Percentiles rank a stretch among this genome's conserved stretches.
phyloP scores from a whole-genome alignment of 2,329 filamentous ascomycete genomes.

The Cytospora chrysosperma region DNA sequence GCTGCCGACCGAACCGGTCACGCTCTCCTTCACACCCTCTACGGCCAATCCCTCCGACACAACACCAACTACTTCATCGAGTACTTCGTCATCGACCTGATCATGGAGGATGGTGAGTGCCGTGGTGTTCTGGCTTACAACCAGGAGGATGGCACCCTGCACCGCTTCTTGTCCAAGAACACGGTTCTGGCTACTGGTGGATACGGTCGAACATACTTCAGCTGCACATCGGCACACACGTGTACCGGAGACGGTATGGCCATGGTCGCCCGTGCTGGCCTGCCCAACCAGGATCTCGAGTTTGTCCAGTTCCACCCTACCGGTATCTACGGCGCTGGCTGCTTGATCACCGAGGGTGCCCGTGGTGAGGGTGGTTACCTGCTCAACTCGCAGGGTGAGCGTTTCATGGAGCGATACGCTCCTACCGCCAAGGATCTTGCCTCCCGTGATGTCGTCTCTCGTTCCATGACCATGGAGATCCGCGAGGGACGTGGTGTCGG shows the following conservation, averaged over 20 bases:
- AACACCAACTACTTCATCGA: constrained; percentile 99
- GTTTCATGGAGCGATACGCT: constrained; percentile 99
- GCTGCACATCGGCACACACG: constrained; percentile 95
- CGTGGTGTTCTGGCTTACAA: constrained; percentile 97
- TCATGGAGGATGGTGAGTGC: constrained; percentile 97
- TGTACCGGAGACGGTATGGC: constrained; percentile 99
- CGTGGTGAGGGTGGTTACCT: constrained; percentile 98
- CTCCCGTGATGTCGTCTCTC: constrained; percentile 91
- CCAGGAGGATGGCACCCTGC: constrained; percentile 96
- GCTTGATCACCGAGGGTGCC: constrained; percentile 95
- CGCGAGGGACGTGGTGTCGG: constrained; percentile 96
- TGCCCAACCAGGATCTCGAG: constrained; percentile 98
- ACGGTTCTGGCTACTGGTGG: constrained; percentile 96
- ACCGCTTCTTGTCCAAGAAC: constrained; percentile 95
- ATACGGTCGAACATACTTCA: constrained; percentile 98
- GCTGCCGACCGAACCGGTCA: constrained; percentile 96
- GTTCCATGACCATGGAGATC: constrained; percentile 98
- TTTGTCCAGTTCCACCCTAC: constrained; percentile 99
- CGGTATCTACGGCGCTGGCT: constrained; percentile 97
- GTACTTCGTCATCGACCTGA: constrained; percentile 93
- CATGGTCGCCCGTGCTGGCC: constrained; percentile 96
- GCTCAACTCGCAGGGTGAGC: constrained; percentile 95
- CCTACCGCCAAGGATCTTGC: constrained; percentile 98
- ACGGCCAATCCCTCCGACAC: constrained; percentile 93
- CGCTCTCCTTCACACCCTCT: constrained; percentile 96